phyloP scores from a whole-genome alignment of 345 rosid genomes.

The Lepidium didymum region DNA sequence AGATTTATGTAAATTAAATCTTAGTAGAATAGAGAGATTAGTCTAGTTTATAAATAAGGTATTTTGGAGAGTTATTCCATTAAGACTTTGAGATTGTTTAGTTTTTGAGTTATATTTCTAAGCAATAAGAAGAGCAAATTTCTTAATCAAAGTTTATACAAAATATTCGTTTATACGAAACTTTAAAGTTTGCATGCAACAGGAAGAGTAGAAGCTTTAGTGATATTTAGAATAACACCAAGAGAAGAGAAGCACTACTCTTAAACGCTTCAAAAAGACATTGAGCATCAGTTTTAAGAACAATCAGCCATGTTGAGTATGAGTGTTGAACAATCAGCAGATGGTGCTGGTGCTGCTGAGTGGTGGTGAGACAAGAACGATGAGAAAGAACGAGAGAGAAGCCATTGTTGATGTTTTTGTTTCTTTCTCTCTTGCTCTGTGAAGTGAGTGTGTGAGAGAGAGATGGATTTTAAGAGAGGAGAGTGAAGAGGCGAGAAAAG shows the following conservation, averaged over 20 bases:
- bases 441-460: background rate
- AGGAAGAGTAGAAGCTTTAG: conserved; percentile 33
- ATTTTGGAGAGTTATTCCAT: no score
- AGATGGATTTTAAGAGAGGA: background rate
- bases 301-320: conserved; percentile 42
- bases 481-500: background rate
- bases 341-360: conserved; percentile 21
- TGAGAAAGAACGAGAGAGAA: background rate
- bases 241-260: conserved; percentile 26
- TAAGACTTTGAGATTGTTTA: no score
- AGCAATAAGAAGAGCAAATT: no score
- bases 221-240: conserved; percentile 36
- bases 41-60: no score
- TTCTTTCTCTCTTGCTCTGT: background rate
- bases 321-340: conserved; percentile 30
- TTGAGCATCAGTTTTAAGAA: conserved; percentile 13
- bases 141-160: no score
- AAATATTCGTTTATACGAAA: no score
- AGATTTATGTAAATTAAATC: no score
- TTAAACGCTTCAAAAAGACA: conserved; percentile 43
- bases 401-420: background rate
- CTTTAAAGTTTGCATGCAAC: conserved; percentile 35
- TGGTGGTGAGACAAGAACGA: conserved; percentile 23
- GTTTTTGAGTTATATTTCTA: no score
- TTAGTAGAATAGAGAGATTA: no score